A percentile compares a stretch with the other conserved stretches of the same genome.
Conservation (phyloP, 345 rosid genomes). For the Mercurialis annua region DNA sequence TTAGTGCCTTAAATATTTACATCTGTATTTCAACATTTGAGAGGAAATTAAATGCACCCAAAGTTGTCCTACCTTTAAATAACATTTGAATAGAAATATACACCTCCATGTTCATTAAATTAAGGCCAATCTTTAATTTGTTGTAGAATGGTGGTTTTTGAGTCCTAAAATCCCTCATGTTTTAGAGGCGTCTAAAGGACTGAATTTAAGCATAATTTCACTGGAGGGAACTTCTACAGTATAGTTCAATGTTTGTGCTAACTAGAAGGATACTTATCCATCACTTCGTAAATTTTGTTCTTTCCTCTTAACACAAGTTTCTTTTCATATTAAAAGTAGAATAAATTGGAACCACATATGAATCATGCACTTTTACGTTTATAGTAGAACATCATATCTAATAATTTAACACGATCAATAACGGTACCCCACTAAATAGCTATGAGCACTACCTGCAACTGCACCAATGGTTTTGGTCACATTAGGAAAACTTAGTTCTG, state of each 20-base stretch:
- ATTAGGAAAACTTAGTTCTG: constrained; percentile 82
- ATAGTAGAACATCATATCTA: too few relatives aligned
- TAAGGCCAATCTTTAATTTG: neutral
- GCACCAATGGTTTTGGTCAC: constrained; percentile 95
- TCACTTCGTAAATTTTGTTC: neutral
- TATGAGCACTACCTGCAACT: constrained; percentile 61
- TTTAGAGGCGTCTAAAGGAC: neutral
- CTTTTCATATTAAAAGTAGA: neutral
- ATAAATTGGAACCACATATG: neutral
- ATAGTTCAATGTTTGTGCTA: neutral
- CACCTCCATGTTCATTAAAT: neutral
- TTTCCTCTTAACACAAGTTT: neutral
- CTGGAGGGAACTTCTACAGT: neutral
- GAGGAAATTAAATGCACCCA: neutral
- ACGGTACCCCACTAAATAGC: neutral
- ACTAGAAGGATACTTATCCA: neutral
- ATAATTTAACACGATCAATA: neutral
- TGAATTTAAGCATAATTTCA: neutral
- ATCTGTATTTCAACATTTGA: neutral
- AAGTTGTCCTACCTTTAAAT: neutral
- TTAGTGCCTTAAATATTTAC: neutral
- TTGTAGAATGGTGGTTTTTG: neutral
- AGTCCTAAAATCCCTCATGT: neutral
- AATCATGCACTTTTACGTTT: neutral
- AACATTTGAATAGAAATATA: neutral